Conservation (phyloP, 805 yeast genomes). For the Blastobotrys chiropterorum region DNA sequence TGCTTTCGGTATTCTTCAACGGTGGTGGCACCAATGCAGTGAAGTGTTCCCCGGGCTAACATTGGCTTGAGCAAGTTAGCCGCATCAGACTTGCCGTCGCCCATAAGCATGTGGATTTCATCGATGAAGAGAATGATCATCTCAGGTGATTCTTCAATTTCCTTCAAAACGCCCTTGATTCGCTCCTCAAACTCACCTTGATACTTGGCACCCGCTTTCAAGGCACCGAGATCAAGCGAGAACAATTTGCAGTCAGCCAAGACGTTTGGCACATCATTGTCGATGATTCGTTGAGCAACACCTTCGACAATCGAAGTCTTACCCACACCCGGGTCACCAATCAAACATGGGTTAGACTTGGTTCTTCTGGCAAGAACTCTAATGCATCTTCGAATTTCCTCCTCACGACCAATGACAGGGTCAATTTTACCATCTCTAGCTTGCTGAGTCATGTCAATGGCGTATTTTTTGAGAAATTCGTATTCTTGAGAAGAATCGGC, state of each 20-base stretch:
- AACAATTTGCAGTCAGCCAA: conserved; percentile 74
- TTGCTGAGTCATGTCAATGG: conserved; percentile 86
- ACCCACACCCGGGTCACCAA: conserved; percentile 99
- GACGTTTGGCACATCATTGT: conserved; percentile 89
- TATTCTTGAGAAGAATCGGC: conserved; percentile 84
- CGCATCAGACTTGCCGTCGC: conserved; percentile 96
- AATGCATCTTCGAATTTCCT: conserved; percentile 92
- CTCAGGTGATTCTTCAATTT: conserved; percentile 73
- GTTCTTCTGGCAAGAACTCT: conserved; percentile 95
- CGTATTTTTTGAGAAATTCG: conserved; percentile 85
- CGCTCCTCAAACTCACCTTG: conserved; percentile 99
- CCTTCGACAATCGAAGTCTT: conserved; percentile 98
- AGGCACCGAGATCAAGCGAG: conserved; percentile 89
- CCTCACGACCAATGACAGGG: conserved; percentile 98
- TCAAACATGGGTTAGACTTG: conserved; percentile 91
- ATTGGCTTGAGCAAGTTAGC: conserved; percentile 96
- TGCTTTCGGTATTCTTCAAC: conserved; percentile 88
- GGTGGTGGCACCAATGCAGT: conserved; percentile 98
- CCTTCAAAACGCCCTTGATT: conserved; percentile 91
- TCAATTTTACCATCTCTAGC: conserved; percentile 94
- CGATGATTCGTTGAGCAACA: conserved; percentile 94
- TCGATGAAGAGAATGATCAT: conserved; percentile 90
- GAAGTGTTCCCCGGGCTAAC: conserved; percentile 91
- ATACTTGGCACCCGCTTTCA: conserved; percentile 97
- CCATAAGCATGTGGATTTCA: conserved; percentile 99